Evolutionary conservation across 305 asterid genomes (phyloP), one percentile per base, ranked within the genome.

Genomic region (Solanum chacoense): DNA sequence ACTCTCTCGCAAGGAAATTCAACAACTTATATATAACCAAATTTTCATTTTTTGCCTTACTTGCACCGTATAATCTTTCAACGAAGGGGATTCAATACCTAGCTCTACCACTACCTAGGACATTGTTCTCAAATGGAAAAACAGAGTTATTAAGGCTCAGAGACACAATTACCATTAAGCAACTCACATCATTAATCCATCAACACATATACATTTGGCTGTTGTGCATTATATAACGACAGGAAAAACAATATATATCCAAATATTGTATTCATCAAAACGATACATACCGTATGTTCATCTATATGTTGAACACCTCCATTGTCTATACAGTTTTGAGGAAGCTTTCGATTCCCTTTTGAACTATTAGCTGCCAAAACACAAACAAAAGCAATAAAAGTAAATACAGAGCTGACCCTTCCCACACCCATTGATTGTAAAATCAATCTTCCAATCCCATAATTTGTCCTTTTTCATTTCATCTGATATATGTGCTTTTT

Each of bases 341-440:
- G 93, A 74, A 92, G 88, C 90, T 94, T 94, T 90, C 92, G 90
- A 91, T 90, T 91, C 18, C 94, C 95, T 85, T 93, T 93, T 36
- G 96, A 94, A 87, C 91, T 83, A 89, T 65, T 91, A 10, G 93
- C 92, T 73, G 94, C 91, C 89, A 91, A 89, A 91, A 92, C 90
- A 90, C 93, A 95, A 55, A 95, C 55, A 89, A 92, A 91, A 86
- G 91, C 94, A 91, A 94, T 90, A 88, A 93, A 89, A 90, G 92
- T 88, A 88, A 93, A 92, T 80, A 92, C 88, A 90, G 90, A 89
- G 86, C 90, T 90, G 90, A 88, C 76, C 88, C 89, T 92, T 83
- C 73, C 90, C 89, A 90, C 87, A 88, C 93, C 97, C 98, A 95
- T 96, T 90, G 91, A 91, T 90, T 89, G 84, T 89, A 90, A 92